Conservation (phyloP, 78 protist genomes). For the Dictyostelium intermedium region DNA sequence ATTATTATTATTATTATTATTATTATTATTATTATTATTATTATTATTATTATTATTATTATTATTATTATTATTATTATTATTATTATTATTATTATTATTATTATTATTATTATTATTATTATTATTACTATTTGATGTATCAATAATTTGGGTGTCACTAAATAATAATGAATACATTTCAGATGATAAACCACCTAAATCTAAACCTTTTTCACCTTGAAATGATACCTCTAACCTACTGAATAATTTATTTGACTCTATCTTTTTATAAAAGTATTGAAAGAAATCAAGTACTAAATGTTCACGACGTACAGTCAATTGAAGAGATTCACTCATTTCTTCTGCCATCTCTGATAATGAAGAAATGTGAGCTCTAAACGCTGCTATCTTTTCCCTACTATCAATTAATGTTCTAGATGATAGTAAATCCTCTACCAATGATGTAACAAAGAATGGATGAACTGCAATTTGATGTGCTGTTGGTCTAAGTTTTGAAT, state of each 20-base stretch:
- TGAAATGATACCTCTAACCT: slow-evolving; percentile 34
- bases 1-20: background rate
- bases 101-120: background rate
- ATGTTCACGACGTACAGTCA: background rate
- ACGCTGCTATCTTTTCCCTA: slow-evolving; percentile 61
- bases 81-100: background rate
- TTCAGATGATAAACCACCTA: slow-evolving; percentile 51
- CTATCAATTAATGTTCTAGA: slow-evolving; percentile 42
- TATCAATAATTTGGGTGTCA: background rate
- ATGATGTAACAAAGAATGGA: slow-evolving; percentile 61
- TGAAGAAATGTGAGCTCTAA: slow-evolving; percentile 52
- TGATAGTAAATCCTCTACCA: slow-evolving; percentile 23
- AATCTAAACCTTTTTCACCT: slow-evolving; percentile 72
- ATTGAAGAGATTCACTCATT: slow-evolving; percentile 9
- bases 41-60: background rate
- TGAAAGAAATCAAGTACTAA: slow-evolving; percentile 21
- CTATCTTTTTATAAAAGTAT: slow-evolving; percentile 29
- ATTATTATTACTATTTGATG: background rate
- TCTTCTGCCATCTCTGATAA: slow-evolving; percentile 28
- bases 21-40: background rate
- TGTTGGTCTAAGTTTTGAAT: slow-evolving; percentile 13
- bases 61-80: background rate
- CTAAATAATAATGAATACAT: slow-evolving; percentile 52
- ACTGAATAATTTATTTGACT: slow-evolving; percentile 18
- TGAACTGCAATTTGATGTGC: slow-evolving; percentile 73